Evolutionary conservation across 2,329 filamentous ascomycete genomes (phyloP), one percentile per base, ranked within the genome.

Genomic region (Bimuria novae-zelandiae): DNA sequence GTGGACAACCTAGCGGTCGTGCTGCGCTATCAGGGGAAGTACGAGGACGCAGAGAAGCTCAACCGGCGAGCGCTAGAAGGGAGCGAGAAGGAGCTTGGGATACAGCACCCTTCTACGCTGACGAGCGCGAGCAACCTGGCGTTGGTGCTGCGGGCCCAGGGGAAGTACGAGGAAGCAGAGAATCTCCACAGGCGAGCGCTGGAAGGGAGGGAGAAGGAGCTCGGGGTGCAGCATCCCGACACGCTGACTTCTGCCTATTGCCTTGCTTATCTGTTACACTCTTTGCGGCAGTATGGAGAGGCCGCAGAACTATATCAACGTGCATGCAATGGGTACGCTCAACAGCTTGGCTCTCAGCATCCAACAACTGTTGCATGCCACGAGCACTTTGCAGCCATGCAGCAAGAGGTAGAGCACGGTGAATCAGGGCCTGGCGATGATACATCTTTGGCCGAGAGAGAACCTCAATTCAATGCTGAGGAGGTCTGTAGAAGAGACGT

Each of bases 161-260:
- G n/a, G 10, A 17, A 16, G 21, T 41, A 41, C 19, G 37, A 41
- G 8, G 37, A 41, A 12, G 37, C 37, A 2, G 27, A 32, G 16
- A 7, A 6, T 7, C 23, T 43, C 8, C 12, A 43, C 5, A 19
- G 22, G 30, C 4, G 8, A 35, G 17, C 29, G 50, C 42, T 52
- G n/a, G 35, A 19, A 30, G 35, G 32, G 8, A 27, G 14, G 8
- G 35, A 52, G 36, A 29, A 35, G 17, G 50, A 36, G 33, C 29
- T 47, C 14, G 50, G 50, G 14, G 29, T 36, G 4, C 22, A 52
- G 29, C 50, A 52, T 19, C 50, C n/a, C n/a, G n/a, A n/a, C n/a
- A n/a, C n/a, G n/a, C 44, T 37, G 21, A 25, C 27, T 37, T 47
- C 44, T 11, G 44, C 23, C 19, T 47, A 47, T 16, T 23, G 32